Conservation (phyloP, 805 yeast genomes). For the Cyberlindnera euphorbiae region DNA sequence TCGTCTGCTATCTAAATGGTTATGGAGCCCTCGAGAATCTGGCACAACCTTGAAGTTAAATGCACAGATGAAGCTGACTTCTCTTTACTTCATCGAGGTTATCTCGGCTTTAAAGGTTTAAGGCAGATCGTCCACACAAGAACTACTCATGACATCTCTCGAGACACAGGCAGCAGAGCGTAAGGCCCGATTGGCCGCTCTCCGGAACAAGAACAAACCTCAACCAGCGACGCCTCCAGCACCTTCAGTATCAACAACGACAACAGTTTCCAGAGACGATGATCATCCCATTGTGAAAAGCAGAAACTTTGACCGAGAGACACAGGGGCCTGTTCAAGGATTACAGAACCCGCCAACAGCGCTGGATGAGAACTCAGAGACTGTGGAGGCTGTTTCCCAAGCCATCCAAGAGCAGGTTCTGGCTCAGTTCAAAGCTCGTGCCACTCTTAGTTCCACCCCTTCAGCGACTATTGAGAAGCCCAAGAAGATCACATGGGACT, state of each 20-base stretch:
- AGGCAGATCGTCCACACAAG: no score
- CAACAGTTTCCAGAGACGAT: neutral
- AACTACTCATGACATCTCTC: slow-evolving; percentile 9
- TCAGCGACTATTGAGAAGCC: no score
- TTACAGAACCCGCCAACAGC: slow-evolving; percentile 21
- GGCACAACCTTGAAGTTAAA: no score
- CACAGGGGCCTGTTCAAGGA: slow-evolving; percentile 14
- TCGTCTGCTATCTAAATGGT: no score
- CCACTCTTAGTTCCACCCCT: neutral
- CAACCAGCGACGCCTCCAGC: slow-evolving; percentile 1
- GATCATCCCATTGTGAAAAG: slow-evolving; percentile 6
- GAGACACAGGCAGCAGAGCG: slow-evolving; percentile 28
- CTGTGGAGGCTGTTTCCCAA: slow-evolving; percentile 33
- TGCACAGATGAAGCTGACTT: no score
- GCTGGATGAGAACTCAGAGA: slow-evolving; percentile 27
- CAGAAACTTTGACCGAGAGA: slow-evolving; percentile 22
- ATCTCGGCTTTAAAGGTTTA: no score
- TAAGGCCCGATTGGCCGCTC: slow-evolving; percentile 25
- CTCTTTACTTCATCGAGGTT: no score
- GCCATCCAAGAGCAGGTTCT: slow-evolving; percentile 27
- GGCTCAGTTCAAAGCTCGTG: slow-evolving; percentile 17
- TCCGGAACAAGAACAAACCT: slow-evolving; percentile 20
- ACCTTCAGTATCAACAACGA: neutral
- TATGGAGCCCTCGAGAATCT: no score
- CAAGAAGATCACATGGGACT: slow-evolving; percentile 29